Percentiles rank a stretch among this genome's conserved stretches.
Evolutionary conservation across 306 rosid genomes (phyloP).

Genomic region (Pachyrhizus erosus): DNA sequence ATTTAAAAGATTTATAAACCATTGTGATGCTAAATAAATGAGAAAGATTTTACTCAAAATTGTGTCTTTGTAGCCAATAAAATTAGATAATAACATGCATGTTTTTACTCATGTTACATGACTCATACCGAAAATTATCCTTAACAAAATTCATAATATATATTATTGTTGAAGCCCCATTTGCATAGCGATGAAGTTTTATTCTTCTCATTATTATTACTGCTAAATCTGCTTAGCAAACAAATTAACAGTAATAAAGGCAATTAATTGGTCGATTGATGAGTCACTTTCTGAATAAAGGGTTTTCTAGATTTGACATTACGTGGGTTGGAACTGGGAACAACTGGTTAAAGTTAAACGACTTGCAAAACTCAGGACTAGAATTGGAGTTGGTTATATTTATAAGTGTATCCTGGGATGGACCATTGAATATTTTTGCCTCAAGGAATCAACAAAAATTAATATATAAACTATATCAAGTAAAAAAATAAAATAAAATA

Average conservation of each 20-base stretch:
- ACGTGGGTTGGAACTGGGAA: slow-evolving; percentile 14
- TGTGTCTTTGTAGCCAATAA: not conserved
- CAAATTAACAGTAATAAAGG: not conserved
- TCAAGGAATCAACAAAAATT: not conserved
- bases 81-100: not conserved
- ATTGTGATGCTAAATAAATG: not conserved
- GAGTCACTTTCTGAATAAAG: slow-evolving; percentile 15
- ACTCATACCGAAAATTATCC: not conserved
- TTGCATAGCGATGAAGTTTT: not conserved
- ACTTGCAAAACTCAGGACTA: not conserved
- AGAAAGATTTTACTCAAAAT: not conserved
- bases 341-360: not conserved
- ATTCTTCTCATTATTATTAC: not conserved
- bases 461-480: too few species aligned
- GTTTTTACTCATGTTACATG: not conserved
- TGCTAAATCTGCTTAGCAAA: not conserved
- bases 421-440: not conserved
- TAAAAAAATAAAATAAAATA: too few species aligned
- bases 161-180: not conserved
- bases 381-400: not conserved
- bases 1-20: not conserved
- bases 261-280: not conserved
- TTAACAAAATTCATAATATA: not conserved
- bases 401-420: not conserved
- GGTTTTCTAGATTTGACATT: not conserved